Evolutionary conservation across 768 basidiomycete genomes (phyloP), one percentile per base, ranked within the genome.

Genomic region (Macrolepiota dolichaula): DNA sequence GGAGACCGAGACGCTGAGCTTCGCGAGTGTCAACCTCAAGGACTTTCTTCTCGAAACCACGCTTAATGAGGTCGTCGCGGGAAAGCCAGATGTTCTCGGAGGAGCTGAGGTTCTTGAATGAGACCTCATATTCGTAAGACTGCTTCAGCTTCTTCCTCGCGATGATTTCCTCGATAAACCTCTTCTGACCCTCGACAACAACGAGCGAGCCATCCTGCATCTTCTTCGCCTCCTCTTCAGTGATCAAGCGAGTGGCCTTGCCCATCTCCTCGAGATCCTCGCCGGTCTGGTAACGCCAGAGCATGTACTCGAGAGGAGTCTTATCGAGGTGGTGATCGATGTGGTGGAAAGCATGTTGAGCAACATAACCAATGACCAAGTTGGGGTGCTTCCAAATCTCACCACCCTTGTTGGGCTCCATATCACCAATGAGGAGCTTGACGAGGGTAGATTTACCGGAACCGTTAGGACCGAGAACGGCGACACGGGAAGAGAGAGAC

Each of bases 201-300:
- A 95, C 82, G 68, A 86, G 74, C 7, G 87, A 83, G 29, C 96
- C 96, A 69, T 98, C 96, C 83, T 96, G 92, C 96, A 98, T 98
- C 87, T 94, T 96, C 81, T 92, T 76, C 64, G 79, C 77, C 76
- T 98, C 96, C 73, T 91, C 94, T 58, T 89, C 93, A 63, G 84
- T 80, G 74, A 98, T 92, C 76, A 88, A 82, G 66, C 94, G 91
- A 75, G 76, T 87, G 61, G 92, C 94, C 85, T 97, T 98, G 78
- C 78, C 79, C 86, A 98, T 85, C 81, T 97, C 96, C 79, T 98
- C 96, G 73, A 97, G 77, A 82, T 98, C 96, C 77, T 98, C 96
- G 75, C 96, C 96, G 62, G 96, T 98, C 85, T 98, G 96, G 87
- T 97, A 98, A 79, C 96, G 95, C 96, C 96, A 98, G 66, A 98